Evolutionary conservation across 129 eudicot species (phyloP).

Genomic region (Tagetes erecta): DNA sequence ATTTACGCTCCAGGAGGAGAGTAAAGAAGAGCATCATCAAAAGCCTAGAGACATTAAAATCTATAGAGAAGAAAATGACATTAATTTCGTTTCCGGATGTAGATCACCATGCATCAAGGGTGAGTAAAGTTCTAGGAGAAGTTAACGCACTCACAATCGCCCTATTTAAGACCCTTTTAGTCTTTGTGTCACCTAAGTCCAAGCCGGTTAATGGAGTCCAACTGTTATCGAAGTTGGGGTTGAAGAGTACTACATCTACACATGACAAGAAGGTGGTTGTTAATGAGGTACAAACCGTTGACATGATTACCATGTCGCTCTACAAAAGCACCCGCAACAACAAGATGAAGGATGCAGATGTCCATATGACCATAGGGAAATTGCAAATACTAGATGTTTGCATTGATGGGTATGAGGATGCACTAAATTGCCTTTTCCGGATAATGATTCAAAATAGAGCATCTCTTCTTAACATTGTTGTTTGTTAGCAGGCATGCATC

Average conservation of each 20-base stretch:
- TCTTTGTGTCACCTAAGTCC: constrained; percentile 16
- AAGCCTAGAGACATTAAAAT: constrained; percentile 37
- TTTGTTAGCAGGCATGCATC: constrained; percentile 16
- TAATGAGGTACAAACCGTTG: constrained; percentile 25
- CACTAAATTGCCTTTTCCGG: constrained; percentile 21
- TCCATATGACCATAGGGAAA: neutral
- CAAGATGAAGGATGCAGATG: constrained; percentile 17
- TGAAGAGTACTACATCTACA: constrained; percentile 1
- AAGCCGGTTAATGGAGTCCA: constrained; percentile 4
- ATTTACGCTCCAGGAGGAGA: constrained; percentile 42
- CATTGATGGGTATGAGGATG: constrained; percentile 21
- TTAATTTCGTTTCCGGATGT: constrained; percentile 12
- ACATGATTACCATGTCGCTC: constrained; percentile 10
- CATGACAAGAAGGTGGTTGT: neutral
- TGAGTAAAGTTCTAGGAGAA: constrained; percentile 33
- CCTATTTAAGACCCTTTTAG: constrained; percentile 33
- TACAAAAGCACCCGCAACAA: neutral
- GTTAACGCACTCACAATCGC: constrained; percentile 24
- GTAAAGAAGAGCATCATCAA: constrained; percentile 37
- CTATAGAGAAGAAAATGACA: constrained; percentile 34
- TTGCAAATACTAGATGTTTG: constrained; percentile 27
- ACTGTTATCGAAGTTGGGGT: constrained; percentile 15
- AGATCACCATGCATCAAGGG: constrained; percentile 23
- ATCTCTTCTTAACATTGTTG: constrained; percentile 30
- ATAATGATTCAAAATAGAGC: constrained; percentile 24